Conservation (phyloP, 805 yeast species). For the Zygosaccharomyces gambellarensis region DNA sequence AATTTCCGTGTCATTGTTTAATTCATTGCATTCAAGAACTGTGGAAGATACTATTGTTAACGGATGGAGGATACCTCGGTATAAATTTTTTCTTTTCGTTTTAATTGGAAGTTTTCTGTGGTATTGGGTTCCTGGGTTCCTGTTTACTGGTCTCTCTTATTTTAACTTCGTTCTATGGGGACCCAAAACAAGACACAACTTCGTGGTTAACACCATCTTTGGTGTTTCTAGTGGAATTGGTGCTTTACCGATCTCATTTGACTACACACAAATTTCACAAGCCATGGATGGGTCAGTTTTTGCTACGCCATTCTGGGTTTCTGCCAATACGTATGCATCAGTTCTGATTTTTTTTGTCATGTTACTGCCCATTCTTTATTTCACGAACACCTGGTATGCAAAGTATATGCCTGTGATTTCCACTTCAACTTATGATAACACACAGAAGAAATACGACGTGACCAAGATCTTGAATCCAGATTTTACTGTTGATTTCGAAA, state of each 20-base stretch:
- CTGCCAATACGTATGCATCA: slow-evolving; percentile 40
- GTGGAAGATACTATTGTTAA: slow-evolving; percentile 42
- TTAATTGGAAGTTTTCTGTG: slow-evolving; percentile 46
- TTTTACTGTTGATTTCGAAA: slow-evolving; percentile 40
- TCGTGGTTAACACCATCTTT: slow-evolving; percentile 55
- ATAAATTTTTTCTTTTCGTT: slow-evolving; percentile 43
- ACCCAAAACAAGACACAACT: slow-evolving; percentile 41
- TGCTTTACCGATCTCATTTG: slow-evolving; percentile 50
- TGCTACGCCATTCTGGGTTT: slow-evolving; percentile 46
- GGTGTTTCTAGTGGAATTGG: slow-evolving; percentile 58
- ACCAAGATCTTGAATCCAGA: slow-evolving; percentile 42
- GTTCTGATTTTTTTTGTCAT: slow-evolving; percentile 49
- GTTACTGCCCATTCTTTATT: slow-evolving; percentile 46
- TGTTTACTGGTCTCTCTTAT: slow-evolving; percentile 55
- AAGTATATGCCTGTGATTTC: slow-evolving; percentile 56
- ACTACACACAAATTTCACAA: slow-evolving; percentile 53
- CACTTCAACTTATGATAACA: slow-evolving; percentile 46
- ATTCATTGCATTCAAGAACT: slow-evolving; percentile 42
- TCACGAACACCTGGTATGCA: slow-evolving; percentile 53
- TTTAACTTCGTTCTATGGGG: slow-evolving; percentile 46
- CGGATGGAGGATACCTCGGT: slow-evolving; percentile 57
- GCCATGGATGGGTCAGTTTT: slow-evolving; percentile 52
- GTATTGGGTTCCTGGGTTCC: slow-evolving; percentile 64
- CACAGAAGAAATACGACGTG: slow-evolving; percentile 44
- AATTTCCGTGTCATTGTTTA: slow-evolving; percentile 54